These are phyloP conservation scores for Botrytis aclada DNA, from an alignment of 2,329 filamentous ascomycete species.

Conservation along the genomic window DNA sequence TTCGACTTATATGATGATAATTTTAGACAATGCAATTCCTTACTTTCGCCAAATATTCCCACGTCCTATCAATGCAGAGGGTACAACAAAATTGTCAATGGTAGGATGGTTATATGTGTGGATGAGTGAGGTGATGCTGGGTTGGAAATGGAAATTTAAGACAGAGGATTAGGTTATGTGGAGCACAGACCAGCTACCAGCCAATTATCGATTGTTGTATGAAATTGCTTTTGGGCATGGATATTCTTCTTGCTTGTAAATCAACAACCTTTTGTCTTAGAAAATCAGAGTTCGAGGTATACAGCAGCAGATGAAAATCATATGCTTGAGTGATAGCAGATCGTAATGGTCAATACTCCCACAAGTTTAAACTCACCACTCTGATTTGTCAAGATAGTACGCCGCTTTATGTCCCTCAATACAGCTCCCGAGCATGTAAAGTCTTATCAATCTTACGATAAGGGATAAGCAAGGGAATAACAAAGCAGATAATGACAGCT, in stretches of 20 bases:
- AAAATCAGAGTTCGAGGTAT: neutral
- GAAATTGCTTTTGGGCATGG: too few species aligned
- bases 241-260: neutral
- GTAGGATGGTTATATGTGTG: too few species aligned
- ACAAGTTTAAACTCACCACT: too few species aligned
- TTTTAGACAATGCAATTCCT: neutral
- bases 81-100: too few species aligned
- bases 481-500: constrained; percentile 4
- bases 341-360: neutral
- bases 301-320: neutral
- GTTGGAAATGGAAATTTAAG: too few species aligned
- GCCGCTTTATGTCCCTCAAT: neutral
- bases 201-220: neutral
- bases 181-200: neutral
- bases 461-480: constrained; percentile 12
- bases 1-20: neutral
- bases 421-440: neutral
- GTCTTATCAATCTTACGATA: neutral
- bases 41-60: too few species aligned
- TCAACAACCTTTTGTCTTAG: neutral
- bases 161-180: neutral
- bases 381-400: neutral
- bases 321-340: neutral
- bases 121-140: too few species aligned
- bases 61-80: too few species aligned